Evolutionary conservation across 2,329 filamentous ascomycete species (phyloP).

Genomic region (Microascus cirrosus): DNA sequence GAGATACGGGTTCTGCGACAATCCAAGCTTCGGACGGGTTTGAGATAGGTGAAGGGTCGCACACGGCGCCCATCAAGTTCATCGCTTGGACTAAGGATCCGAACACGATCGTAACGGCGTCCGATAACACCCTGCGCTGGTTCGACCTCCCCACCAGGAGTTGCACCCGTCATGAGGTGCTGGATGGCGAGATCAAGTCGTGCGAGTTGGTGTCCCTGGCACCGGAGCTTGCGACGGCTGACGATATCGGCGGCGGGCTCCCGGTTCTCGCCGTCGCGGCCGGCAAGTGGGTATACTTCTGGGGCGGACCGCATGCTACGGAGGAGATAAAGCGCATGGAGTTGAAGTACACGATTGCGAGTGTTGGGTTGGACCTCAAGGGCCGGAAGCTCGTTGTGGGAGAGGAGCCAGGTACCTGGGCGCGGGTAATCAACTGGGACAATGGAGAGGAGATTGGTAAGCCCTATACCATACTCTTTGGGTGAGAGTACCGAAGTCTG

Average conservation of each 20-base stretch:
- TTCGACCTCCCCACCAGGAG: conserved; percentile 74
- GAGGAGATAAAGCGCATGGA: conserved; percentile 66
- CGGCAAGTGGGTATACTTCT: conserved; percentile 91
- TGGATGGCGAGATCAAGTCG: conserved; percentile 80
- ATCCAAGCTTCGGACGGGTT: conserved; percentile 56
- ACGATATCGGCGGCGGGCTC: conserved; percentile 54
- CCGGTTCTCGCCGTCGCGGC: conserved; percentile 80
- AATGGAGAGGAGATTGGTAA: conserved; percentile 65
- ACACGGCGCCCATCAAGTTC: conserved; percentile 85
- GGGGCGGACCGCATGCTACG: conserved; percentile 63
- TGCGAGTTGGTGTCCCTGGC: conserved; percentile 76
- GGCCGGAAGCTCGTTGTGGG: conserved; percentile 80
- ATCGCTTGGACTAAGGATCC: conserved; percentile 89
- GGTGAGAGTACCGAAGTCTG: background rate
- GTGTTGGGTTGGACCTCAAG: conserved; percentile 75
- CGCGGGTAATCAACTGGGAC: conserved; percentile 86
- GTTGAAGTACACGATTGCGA: conserved; percentile 77
- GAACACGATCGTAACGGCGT: conserved; percentile 81
- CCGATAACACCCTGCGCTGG: conserved; percentile 88
- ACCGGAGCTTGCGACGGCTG: conserved; percentile 42
- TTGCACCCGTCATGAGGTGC: conserved; percentile 62
- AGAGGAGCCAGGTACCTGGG: conserved; percentile 88
- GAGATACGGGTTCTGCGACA: conserved; percentile 17
- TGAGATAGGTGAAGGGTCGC: conserved; percentile 77
- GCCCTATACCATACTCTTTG: conserved; percentile 13